These are phyloP conservation scores for Nigrospora osmanthi DNA, from an alignment of 2,329 filamentous ascomycete species.

Conservation along the genomic window DNA sequence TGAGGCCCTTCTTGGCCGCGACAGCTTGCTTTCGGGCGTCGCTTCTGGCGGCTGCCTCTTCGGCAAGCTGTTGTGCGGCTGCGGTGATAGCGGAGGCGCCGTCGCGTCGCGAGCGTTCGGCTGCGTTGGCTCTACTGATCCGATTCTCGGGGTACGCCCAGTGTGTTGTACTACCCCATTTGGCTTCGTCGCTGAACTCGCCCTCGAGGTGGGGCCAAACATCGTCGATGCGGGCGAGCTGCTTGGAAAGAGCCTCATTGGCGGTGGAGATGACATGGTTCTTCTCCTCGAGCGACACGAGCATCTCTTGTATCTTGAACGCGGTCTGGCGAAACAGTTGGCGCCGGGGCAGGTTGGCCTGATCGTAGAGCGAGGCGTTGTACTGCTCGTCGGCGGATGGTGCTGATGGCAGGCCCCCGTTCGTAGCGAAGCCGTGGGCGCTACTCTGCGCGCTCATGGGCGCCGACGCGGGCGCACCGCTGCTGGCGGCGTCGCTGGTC, in stretches of 20 bases:
- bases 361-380: conserved; percentile 39
- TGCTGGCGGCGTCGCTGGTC: conserved; percentile 35
- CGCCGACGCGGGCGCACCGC: conserved; percentile 32
- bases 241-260: conserved; percentile 79
- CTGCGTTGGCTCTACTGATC: conserved; percentile 52
- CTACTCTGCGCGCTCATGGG: conserved; percentile 43
- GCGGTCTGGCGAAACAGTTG: conserved; percentile 73
- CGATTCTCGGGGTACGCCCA: conserved; percentile 94
- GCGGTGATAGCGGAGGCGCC: conserved; percentile 71
- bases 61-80: conserved; percentile 68
- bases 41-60: conserved; percentile 61
- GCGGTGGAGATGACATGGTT: conserved; percentile 93
- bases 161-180: conserved; percentile 83
- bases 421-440: conserved; percentile 29
- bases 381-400: conserved; percentile 35
- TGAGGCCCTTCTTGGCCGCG: conserved; percentile 62
- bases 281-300: conserved; percentile 91
- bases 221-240: conserved; percentile 76
- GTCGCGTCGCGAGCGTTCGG: conserved; percentile 71
- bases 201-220: conserved; percentile 79
- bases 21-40: conserved; percentile 53
- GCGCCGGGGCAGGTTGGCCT: conserved; percentile 56
- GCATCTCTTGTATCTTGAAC: conserved; percentile 72
- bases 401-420: conserved; percentile 26
- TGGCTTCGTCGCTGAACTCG: conserved; percentile 91